These are phyloP conservation scores for Ogataea minuta DNA, from an alignment of 805 yeast genomes.

Conservation along the genomic window DNA sequence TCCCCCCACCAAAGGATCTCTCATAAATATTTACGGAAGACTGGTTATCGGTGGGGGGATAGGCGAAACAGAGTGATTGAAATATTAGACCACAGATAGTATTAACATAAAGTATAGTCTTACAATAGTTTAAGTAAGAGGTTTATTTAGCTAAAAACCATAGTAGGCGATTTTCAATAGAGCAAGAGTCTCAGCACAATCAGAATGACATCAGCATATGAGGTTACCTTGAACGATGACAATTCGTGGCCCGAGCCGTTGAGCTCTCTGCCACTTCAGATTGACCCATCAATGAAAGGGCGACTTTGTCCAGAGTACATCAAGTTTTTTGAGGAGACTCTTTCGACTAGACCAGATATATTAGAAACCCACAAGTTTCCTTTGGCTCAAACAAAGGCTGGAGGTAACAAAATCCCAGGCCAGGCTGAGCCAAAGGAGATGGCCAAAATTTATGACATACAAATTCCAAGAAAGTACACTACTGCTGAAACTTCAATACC, in stretches of 20 bases:
- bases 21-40: not conserved
- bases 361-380: constrained; percentile 26
- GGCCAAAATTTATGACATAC: constrained; percentile 18
- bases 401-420: constrained; percentile 30
- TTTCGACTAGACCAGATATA: constrained; percentile 23
- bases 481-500: constrained; percentile 24
- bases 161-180: too few species aligned
- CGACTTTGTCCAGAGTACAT: constrained; percentile 27
- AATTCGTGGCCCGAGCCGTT: constrained; percentile 33
- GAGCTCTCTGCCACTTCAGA: constrained; percentile 30
- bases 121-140: too few species aligned
- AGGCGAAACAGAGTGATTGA: too few species aligned
- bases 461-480: constrained; percentile 28
- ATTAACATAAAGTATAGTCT: too few species aligned
- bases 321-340: constrained; percentile 22
- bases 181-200: not conserved
- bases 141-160: too few species aligned
- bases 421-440: constrained; percentile 28
- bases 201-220: constrained; percentile 12
- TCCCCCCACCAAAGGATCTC: constrained; percentile 2
- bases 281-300: constrained; percentile 24
- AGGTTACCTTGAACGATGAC: constrained; percentile 23
- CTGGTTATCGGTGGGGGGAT: too few species aligned
- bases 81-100: too few species aligned
- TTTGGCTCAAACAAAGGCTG: constrained; percentile 22